Evolutionary conservation across 2,329 filamentous ascomycete species (phyloP), one percentile per base, ranked within the genome.

Genomic region (Malbranchea cinnamomea): DNA sequence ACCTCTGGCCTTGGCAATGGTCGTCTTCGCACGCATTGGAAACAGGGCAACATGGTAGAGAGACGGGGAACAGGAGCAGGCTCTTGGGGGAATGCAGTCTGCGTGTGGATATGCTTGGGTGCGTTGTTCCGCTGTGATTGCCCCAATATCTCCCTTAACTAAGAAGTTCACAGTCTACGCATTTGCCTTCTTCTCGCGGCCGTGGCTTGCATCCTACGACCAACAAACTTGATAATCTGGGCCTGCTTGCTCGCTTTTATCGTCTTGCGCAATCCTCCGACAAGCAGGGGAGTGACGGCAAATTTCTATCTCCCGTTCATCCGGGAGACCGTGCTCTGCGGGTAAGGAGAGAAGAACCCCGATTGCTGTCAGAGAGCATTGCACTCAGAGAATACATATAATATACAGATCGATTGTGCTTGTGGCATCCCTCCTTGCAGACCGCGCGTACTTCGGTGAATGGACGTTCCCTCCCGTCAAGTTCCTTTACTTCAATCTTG

Each of bases 191-290:
- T 75, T 17, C 64, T 91, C 12, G 85, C 87, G 27, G 83, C 80
- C 6, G 49, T 81, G 30, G 87, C 89, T 1, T 83, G 83, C 44
- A 68, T 94, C 26, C 64, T 98, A 13, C 75, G 89, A 4, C 89
- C 87, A 6, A 95, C 89, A 9, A 95, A 95, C 50, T 45, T 78
- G 28, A 63, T 95, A 30, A 76, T 95, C 41, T 95, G 89, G 87
- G 56, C 73, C 7, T 67, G 68, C 22, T 57, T 94, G 37, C 64
- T 67, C 16, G 57, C 67, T 19, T 56, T 75, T 35, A 60, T 65
- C 11, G 48, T 72, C 28, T 50, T 56, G n/a, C n/a, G n/a, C 46
- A 56, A 43, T 23, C 31, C 24, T 18, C 6, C 25, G 16, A 14
- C 20, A 11, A 26, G 21, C 9, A 26, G 26, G n/a, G 20, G 30